Evolutionary conservation across 2,329 filamentous ascomycete species (phyloP), one percentile per base, ranked within the genome.

Genomic region (Botrytis sinoallii): DNA sequence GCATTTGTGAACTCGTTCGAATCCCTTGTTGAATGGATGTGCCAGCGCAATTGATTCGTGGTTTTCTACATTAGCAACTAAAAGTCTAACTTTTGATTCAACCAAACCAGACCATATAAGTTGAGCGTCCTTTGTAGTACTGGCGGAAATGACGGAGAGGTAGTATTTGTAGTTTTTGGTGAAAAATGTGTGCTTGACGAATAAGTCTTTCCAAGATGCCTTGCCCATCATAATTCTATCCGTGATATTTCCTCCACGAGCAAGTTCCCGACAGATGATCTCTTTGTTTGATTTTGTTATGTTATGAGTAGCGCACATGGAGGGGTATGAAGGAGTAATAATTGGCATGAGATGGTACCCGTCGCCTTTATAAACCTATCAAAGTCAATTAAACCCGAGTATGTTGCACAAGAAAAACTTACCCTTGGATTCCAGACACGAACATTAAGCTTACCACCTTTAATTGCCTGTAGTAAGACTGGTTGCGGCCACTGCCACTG

Each of bases 251-350:
- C 91, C 89, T 8, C 91, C 96, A 55, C 93, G 90, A 76, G 91
- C 87, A 32, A 98, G 88, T 81, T 99, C 96, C 65, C 91, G 88
- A 77, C 94, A 89, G 80, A 99, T 94, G 68, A 98, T 90, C 10
- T 88, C 85, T 85, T 94, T 93, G 2, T 94, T 97, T 1, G 95
- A 98, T 77, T 89, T 86, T 4, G 93, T 95, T 75, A 99, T 91
- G 80, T 97, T 98, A 85, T 97, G 96, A 0, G 96, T 98, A 2
- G 96, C 92, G 82, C 96, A 98, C 95, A 98, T 98, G 68, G 94
- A 97, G 4, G 96, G 96, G 81, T 98, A 98, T 1, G 96, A 95
- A 1, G 96, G 96, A 1, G 96, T 99, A 80, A 99, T 98, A 82
- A 99, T 93, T 42, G 96, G 96, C 96, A 99, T 99, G 70, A 98